Evolutionary conservation across 2,329 filamentous ascomycete species (phyloP), one percentile per base, ranked within the genome.

Genomic region (Microsporum audouinii): DNA sequence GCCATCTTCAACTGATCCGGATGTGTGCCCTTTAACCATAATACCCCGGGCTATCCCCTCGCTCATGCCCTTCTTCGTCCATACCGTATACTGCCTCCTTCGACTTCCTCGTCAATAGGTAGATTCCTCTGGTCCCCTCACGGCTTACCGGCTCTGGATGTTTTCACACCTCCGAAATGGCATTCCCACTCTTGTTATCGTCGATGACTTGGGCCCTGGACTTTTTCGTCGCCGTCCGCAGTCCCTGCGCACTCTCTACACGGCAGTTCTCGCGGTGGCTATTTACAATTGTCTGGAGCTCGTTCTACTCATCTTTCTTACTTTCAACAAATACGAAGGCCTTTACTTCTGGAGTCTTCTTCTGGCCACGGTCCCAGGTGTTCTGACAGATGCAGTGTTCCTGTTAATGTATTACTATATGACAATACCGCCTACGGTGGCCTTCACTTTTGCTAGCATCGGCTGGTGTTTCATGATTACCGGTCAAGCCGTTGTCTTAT

Each of bases 291-390:
- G 39, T 17, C 12, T 77, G 17, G 77, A 79, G 62, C 71, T 79
- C 27, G 69, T 77, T 33, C 64, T 76, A n/a, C 70, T 78, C 47
- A 72, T 77, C 34, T 71, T 78, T 49, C 66, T 77, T 23, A 77
- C 73, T 6, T 79, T 80, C 67, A 74, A 75, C 23, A 70, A 69
- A 17, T 77, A 74, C 57, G 66, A 67, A 31, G 77, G 78, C 0
- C 67, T 78, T 6, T 80, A 80, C 64, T 80, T 79, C 66, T 79
- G 77, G 77, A 75, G 71, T 33, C 63, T 79, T 49, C 62, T 79
- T 10, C 65, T 76, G 36, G 68, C 76, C 0, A 71, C 72, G 0
- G 66, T 72, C 3, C 34, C 38, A 2, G 75, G 76, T 6, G 74
- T 79, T 31, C 68, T 78, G 17, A 75, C 74, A 0, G 78, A 68